A percentile compares a stretch with the other conserved stretches of the same genome.
phyloP scores from a whole-genome alignment of 352 stramenopile genomes.

The Phytopythium oedochilum region DNA sequence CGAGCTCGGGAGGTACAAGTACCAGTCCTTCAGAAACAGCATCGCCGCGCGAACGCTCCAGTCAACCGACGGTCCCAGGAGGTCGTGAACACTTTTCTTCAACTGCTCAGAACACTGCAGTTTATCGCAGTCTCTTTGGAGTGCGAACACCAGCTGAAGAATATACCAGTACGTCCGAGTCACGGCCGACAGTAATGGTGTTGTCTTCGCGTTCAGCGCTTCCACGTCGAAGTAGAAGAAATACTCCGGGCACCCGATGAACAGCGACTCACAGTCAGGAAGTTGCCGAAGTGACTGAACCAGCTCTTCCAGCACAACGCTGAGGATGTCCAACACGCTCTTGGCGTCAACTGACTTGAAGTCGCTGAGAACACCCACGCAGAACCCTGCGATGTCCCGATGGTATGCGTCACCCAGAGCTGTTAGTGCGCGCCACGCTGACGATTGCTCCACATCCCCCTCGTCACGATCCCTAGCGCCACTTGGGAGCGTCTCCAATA shows the following conservation, averaged over 20 bases:
- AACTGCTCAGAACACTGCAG: not conserved
- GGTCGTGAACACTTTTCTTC: not conserved
- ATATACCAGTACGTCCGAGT: constrained; percentile 57
- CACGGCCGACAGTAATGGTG: constrained; percentile 53
- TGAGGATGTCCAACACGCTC: not conserved
- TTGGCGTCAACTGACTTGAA: not conserved
- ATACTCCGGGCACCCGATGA: constrained; percentile 45
- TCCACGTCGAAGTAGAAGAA: constrained; percentile 71
- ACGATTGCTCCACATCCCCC: not conserved
- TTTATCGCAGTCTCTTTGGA: not conserved
- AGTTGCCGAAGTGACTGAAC: constrained; percentile 32
- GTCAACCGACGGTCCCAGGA: constrained; percentile 18
- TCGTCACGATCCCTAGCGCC: not conserved
- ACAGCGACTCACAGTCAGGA: constrained; percentile 54
- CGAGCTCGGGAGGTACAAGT: constrained; percentile 60
- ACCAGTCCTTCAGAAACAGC: constrained; percentile 75
- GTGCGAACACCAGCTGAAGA: constrained; percentile 30
- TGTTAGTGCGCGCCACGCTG: not conserved
- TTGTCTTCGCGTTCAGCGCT: constrained; percentile 32
- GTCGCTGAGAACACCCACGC: not conserved
- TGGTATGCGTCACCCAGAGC: not conserved
- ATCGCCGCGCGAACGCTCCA: constrained; percentile 39
- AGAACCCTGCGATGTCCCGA: not conserved
- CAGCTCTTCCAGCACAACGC: not conserved
- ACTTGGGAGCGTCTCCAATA: constrained; percentile 22